Evolutionary conservation across 148 eudicot species (phyloP), one percentile per base, ranked within the genome.

Genomic region (Cornus suecica): DNA sequence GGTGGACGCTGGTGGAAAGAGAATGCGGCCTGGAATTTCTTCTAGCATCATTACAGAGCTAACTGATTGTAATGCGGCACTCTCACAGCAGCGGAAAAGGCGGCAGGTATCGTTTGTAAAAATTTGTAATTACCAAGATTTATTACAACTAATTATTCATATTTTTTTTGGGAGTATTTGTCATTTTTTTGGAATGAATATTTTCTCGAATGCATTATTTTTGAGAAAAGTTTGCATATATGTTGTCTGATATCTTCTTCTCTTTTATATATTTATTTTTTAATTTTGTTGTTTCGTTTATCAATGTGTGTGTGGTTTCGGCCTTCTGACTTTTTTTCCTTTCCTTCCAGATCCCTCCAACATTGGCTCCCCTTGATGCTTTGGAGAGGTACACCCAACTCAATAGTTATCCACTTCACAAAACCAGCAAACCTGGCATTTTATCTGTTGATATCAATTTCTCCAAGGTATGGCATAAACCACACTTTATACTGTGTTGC

Each of bases 341-440:
- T 73, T 58, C 65, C 66, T 78, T 70, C 45, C 87, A 95, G 99
- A 88, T 92, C 71, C 88, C 99, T 74, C 45, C 97, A 68, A 84
- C 99, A 41, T 80, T 92, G 89, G 93, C 99, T 74, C 72, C 97
- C 66, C 54, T 91, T 69, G 99, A 89, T 76, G 93, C 84, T 76
- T 71, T 95, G 65, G 94, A 87, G 79, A 84, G 87, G 28, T 95
- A 87, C 77, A 92, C 97, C 52, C 97, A 92, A 71, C 89, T 95
- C 20, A 77, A 87, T 73, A 89, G 97, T 70, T 87, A 87, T 74
- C 99, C 99, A 45, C 93, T 95, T 64, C 97, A 93, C 78, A 90
- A 88, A 79, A 92, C 99, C 45, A 94, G 78, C 86, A 95, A 95
- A 79, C 97, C 99, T 31, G 99, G 99, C 78, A 88, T 95, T 79